Evolutionary conservation across 208 protist genomes (phyloP), one percentile per base, ranked within the genome.

Genomic region (Leishmania braziliensis): DNA sequence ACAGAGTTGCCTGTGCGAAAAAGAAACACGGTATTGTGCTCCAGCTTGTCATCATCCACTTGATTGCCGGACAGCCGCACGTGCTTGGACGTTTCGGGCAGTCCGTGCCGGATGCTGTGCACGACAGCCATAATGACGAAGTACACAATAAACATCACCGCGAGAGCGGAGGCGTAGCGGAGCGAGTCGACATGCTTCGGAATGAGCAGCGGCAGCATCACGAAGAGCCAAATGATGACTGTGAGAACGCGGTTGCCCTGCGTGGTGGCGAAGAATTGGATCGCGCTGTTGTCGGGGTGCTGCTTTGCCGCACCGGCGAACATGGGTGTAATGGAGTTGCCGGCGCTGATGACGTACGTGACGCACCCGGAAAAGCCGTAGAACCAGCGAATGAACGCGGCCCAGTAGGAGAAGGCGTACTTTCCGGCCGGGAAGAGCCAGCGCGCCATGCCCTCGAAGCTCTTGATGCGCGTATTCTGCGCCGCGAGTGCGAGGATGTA

Each of bases 181-280:
- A 95, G 89, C 12, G 90, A 91, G 84, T 95, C 88, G 78, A 95
- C 83, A 58, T 89, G 79, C 78, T 92, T 92, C 33, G 89, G 90
- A 36, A 93, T 79, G 29, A 86, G 83, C 69, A 94, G 73, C 33
- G 92, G 88, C 36, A 95, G 72, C 92, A 95, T 94, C 43, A 81
- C 50, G 65, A 78, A 78, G 4, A 86, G n/a, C 90, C 90, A 93
- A 2, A 91, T 69, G 33, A 89, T 26, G 48, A 51, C 60, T 23
- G 83, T 89, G 12, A 93, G 66, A 29, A 91, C 58, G 48, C 83
- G 86, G 20, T 63, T 75, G 9, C 87, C 87, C 20, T 81, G 76
- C 39, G 1, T 75, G 3, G 26, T 77, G 46, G 77, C 84, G 48
- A 90, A 50, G 83, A 79, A 91, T 18, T 77, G 66, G 5, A 86